Evolutionary conservation across 2,329 filamentous ascomycete species (phyloP).

Genomic region (Intubia oerlemansii): DNA sequence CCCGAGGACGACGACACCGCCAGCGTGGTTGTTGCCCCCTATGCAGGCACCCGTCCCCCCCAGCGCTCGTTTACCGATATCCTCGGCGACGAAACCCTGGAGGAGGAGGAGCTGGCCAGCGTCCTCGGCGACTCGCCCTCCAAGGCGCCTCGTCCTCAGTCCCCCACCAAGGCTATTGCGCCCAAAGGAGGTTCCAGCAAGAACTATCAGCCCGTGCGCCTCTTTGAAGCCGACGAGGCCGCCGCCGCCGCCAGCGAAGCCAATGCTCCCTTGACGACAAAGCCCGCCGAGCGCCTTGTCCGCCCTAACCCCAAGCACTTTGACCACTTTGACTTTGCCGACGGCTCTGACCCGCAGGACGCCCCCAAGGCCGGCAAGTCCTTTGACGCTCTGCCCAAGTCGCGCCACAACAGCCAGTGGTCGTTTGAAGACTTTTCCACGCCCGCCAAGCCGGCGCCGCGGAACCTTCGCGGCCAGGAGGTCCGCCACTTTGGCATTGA

Average conservation of each 20-base stretch:
- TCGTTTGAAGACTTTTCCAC: slow-evolving; percentile 75
- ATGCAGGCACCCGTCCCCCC: slow-evolving; percentile 31
- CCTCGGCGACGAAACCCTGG: slow-evolving; percentile 26
- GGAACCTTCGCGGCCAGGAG: slow-evolving; percentile 41
- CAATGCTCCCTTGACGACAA: too few species aligned
- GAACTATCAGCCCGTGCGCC: slow-evolving; percentile 39
- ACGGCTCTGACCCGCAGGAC: slow-evolving; percentile 34
- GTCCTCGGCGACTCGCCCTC: slow-evolving; percentile 1
- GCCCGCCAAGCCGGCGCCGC: slow-evolving; percentile 51
- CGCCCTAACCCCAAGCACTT: slow-evolving; percentile 61
- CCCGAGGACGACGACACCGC: slow-evolving; percentile 16
- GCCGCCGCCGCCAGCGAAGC: slow-evolving; percentile 13
- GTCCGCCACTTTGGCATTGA: slow-evolving; percentile 64
- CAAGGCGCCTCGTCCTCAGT: slow-evolving; percentile 24
- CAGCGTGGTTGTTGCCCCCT: slow-evolving; percentile 16
- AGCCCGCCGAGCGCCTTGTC: slow-evolving; percentile 21
- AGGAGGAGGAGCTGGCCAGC: slow-evolving; percentile 1
- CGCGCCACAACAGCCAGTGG: slow-evolving; percentile 59
- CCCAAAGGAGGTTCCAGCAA: slow-evolving; percentile 35
- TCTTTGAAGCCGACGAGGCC: slow-evolving; percentile 27
- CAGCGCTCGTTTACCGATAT: slow-evolving; percentile 56
- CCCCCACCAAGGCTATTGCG: slow-evolving; percentile 18
- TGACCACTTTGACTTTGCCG: slow-evolving; percentile 66
- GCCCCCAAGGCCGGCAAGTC: slow-evolving; percentile 19
- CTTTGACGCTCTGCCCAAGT: slow-evolving; percentile 22